A percentile compares a stretch with the other conserved stretches of the same genome.
Conservation (phyloP, 2,329 filamentous ascomycete genomes). For the Aspergillus ibericus region DNA sequence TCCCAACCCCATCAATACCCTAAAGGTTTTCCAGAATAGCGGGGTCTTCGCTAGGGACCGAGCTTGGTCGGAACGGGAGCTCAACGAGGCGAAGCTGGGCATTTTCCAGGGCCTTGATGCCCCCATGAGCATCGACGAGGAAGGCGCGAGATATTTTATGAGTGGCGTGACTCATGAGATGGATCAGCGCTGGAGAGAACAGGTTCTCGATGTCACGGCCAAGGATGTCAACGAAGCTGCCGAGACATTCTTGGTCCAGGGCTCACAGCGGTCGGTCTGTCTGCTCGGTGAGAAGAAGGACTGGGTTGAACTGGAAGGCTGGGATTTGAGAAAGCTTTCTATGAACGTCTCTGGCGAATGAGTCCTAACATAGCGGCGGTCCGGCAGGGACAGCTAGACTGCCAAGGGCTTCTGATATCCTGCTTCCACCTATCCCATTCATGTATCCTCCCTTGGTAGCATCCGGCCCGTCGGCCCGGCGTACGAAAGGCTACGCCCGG, state of each 20-base stretch:
- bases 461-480: no score
- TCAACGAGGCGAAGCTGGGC: constrained; percentile 94
- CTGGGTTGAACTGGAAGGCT: constrained; percentile 68
- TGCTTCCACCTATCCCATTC: no score
- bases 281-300: constrained; percentile 82
- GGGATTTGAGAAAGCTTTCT: constrained; percentile 73
- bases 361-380: no score
- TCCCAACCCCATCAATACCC: constrained; percentile 85
- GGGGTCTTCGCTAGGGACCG: constrained; percentile 81
- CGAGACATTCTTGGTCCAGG: constrained; percentile 75
- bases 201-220: constrained; percentile 80
- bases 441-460: no score
- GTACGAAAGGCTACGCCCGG: no score
- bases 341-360: constrained; percentile 52
- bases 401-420: no score
- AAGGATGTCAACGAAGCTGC: constrained; percentile 79
- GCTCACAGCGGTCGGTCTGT: constrained; percentile 60
- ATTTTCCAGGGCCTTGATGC: constrained; percentile 93
- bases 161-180: constrained; percentile 84
- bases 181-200: constrained; percentile 79
- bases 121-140: constrained; percentile 79
- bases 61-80: constrained; percentile 76
- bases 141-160: constrained; percentile 84
- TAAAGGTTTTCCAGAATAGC: constrained; percentile 79
- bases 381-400: no score